phyloP scores from a whole-genome alignment of 768 basidiomycete genomes.

The Tricholoma matsutake region DNA sequence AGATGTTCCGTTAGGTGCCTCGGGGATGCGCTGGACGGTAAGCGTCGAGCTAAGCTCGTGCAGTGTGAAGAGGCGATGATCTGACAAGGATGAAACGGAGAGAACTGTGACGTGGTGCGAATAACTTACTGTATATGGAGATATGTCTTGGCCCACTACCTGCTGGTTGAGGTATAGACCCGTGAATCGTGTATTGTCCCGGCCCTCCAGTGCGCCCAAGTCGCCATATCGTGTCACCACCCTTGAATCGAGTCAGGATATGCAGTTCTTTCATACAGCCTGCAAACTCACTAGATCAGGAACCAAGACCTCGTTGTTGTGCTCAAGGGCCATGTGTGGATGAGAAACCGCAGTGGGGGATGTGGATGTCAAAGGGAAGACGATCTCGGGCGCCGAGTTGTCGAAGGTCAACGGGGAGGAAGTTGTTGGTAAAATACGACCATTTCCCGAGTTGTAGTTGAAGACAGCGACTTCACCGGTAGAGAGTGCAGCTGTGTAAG shows the following conservation, averaged over 20 bases:
- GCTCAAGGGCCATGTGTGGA: slow-evolving; percentile 60
- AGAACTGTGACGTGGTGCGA: background rate
- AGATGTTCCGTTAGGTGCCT: slow-evolving; percentile 48
- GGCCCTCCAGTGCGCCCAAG: slow-evolving; percentile 40
- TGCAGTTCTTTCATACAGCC: background rate
- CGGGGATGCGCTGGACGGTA: slow-evolving; percentile 54
- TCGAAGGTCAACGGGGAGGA: slow-evolving; percentile 32
- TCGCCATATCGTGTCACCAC: slow-evolving; percentile 64
- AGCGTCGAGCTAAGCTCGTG: slow-evolving; percentile 58
- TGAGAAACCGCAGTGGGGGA: slow-evolving; percentile 40
- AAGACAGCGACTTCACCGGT: slow-evolving; percentile 57
- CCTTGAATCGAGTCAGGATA: slow-evolving; percentile 30
- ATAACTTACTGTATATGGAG: slow-evolving; percentile 32
- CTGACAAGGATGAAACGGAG: slow-evolving; percentile 21
- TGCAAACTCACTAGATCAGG: slow-evolving; percentile 49
- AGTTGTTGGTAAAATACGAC: slow-evolving; percentile 47
- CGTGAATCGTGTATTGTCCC: slow-evolving; percentile 50
- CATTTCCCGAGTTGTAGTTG: slow-evolving; percentile 59
- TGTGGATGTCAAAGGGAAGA: slow-evolving; percentile 44
- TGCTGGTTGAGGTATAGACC: slow-evolving; percentile 36
- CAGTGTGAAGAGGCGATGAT: slow-evolving; percentile 47
- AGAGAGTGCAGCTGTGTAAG: slow-evolving; percentile 48
- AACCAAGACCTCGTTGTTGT: slow-evolving; percentile 51
- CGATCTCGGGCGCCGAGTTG: slow-evolving; percentile 39
- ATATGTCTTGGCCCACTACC: slow-evolving; percentile 66